A percentile compares a stretch with the other conserved stretches of the same genome.
Evolutionary conservation across 768 basidiomycete species (phyloP).

Genomic region (Boletus sp.): DNA sequence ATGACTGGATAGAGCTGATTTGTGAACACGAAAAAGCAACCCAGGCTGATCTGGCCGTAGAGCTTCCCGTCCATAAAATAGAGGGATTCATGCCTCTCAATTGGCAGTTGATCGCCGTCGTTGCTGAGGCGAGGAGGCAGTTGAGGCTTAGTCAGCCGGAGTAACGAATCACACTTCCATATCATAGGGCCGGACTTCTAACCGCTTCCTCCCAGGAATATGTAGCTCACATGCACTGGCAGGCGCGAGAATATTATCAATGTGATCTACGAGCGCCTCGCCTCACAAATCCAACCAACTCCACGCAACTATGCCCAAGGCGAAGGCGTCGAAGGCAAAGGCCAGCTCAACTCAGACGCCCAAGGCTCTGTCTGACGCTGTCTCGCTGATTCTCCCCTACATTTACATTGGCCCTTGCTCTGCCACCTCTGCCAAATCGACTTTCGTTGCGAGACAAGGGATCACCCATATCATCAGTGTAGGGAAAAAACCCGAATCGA

Average conservation of each 20-base stretch:
- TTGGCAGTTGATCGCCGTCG: constrained; percentile 22
- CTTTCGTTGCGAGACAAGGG: constrained; percentile 2
- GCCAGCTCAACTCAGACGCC: background rate
- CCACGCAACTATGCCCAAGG: background rate
- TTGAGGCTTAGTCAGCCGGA: no score
- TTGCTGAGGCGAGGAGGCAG: no score
- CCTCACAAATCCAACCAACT: background rate
- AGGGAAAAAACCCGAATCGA: constrained; percentile 2
- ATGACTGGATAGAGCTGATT: constrained; percentile 13
- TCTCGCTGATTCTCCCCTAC: constrained; percentile 5
- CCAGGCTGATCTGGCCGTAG: background rate
- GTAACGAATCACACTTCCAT: no score
- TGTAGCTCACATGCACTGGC: no score
- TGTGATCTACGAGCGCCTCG: no score
- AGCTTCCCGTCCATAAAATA: constrained; percentile 12
- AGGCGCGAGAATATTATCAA: no score
- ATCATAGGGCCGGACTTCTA: no score
- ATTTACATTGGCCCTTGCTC: constrained; percentile 10
- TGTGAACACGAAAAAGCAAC: constrained; percentile 13
- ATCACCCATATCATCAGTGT: constrained; percentile 14
- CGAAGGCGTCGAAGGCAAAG: background rate
- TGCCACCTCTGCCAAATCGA: constrained; percentile 3
- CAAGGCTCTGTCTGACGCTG: background rate
- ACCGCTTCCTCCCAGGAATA: no score
- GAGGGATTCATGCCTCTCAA: constrained; percentile 6